Conservation (phyloP, 768 basidiomycete genomes). For the Lactarius pseudohatsudake region DNA sequence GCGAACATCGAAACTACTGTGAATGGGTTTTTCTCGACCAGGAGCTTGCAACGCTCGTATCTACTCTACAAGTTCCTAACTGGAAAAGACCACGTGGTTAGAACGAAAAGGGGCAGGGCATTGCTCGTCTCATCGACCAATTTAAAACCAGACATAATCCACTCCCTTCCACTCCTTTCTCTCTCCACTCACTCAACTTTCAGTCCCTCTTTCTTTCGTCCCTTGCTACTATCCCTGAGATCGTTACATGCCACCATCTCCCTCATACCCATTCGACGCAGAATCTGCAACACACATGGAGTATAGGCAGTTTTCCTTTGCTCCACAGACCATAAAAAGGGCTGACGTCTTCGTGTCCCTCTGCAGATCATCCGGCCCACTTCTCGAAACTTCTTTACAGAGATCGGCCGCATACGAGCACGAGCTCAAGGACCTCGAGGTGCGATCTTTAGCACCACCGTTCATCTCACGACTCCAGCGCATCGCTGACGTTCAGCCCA, state of each 20-base stretch:
- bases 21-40: no score
- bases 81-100: background rate
- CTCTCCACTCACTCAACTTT: background rate
- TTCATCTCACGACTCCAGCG: background rate
- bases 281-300: constrained; percentile 4
- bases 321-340: background rate
- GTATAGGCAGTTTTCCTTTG: background rate
- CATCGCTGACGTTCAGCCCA: constrained; percentile 32
- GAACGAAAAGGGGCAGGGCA: background rate
- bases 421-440: constrained; percentile 31
- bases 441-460: background rate
- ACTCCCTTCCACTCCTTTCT: background rate
- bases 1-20: background rate
- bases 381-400: background rate
- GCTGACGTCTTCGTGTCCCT: background rate
- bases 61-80: background rate
- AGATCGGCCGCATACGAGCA: constrained; percentile 19
- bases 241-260: background rate
- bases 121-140: background rate
- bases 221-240: background rate
- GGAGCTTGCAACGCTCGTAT: no score
- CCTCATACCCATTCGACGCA: constrained; percentile 1
- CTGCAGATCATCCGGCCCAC: background rate
- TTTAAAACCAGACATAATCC: background rate
- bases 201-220: background rate